Conservation (phyloP, 2,329 filamentous ascomycete species). For the Lizonia empirigonia region DNA sequence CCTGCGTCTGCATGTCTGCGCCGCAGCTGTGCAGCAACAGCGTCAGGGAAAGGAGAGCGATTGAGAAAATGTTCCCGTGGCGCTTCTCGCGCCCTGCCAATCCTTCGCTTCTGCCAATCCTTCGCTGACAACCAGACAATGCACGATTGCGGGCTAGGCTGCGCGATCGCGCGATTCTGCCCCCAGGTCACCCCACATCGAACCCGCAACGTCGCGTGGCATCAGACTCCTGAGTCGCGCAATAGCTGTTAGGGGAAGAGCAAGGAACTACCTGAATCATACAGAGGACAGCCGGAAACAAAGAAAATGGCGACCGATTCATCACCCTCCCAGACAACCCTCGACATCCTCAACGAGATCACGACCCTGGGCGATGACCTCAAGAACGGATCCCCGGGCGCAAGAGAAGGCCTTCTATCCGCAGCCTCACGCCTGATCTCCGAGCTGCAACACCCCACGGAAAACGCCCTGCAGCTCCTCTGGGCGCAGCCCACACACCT, state of each 20-base stretch:
- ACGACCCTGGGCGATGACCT: conserved; percentile 24
- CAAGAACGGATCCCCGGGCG: conserved; percentile 20
- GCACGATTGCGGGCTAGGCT: not conserved
- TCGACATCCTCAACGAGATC: conserved; percentile 30
- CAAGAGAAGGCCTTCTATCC: conserved; percentile 28
- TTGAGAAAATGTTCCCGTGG: no score
- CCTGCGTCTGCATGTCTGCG: not conserved
- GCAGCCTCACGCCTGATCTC: conserved; percentile 31
- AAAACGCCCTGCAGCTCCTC: conserved; percentile 28
- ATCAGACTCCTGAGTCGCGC: not conserved
- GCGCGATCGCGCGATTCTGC: not conserved
- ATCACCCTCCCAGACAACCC: conserved; percentile 17
- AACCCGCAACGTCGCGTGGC: not conserved
- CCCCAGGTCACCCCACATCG: not conserved
- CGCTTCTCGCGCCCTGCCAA: conserved; percentile 1
- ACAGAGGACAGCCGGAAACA: not conserved
- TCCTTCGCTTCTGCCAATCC: conserved; percentile 10
- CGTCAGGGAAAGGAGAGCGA: no score
- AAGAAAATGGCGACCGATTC: not conserved
- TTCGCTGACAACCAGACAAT: conserved; percentile 3
- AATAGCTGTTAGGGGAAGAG: not conserved
- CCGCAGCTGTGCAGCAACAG: not conserved
- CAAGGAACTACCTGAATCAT: not conserved
- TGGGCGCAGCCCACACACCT: conserved; percentile 34
- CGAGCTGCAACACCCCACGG: conserved; percentile 31